These are phyloP conservation scores for Colletotrichum neosansevieriae DNA, from an alignment of 2,329 filamentous ascomycete species.

Conservation along the genomic window DNA sequence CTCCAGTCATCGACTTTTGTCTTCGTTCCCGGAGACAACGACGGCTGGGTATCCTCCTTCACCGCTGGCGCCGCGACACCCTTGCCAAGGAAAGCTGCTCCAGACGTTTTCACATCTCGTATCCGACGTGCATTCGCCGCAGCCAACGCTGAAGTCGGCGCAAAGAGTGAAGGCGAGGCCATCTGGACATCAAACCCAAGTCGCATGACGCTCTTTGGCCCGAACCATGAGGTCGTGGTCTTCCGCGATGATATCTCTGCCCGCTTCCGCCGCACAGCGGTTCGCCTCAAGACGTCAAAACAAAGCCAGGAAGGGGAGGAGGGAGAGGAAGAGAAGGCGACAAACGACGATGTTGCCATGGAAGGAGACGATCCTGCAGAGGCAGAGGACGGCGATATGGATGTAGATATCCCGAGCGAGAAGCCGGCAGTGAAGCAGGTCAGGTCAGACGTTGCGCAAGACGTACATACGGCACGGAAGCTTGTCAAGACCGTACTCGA, in stretches of 20 bases:
- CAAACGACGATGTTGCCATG: conserved; percentile 50
- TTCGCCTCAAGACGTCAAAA: conserved; percentile 71
- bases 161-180: conserved; percentile 71
- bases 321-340: conserved; percentile 45
- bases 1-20: conserved; percentile 86
- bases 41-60: conserved; percentile 95
- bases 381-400: conserved; percentile 54
- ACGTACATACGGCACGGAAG: conserved; percentile 73
- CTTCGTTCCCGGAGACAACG: conserved; percentile 96
- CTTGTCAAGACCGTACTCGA: conserved; percentile 93
- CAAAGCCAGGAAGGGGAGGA: conserved; percentile 48
- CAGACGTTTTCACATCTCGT: conserved; percentile 90
- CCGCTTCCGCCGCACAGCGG: conserved; percentile 80
- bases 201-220: conserved; percentile 85
- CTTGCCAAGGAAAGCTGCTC: conserved; percentile 78
- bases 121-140: conserved; percentile 83
- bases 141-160: conserved; percentile 76
- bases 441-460: conserved; percentile 54
- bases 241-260: conserved; percentile 89
- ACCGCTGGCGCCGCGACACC: conserved; percentile 78
- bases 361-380: conserved; percentile 44
- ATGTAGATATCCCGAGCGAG: conserved; percentile 53
- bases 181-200: conserved; percentile 92
- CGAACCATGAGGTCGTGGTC: conserved; percentile 86
- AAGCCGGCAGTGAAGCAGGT: conserved; percentile 30